These are phyloP conservation scores for Diatrype stigma DNA, from an alignment of 2,329 filamentous ascomycete genomes.

Conservation along the genomic window DNA sequence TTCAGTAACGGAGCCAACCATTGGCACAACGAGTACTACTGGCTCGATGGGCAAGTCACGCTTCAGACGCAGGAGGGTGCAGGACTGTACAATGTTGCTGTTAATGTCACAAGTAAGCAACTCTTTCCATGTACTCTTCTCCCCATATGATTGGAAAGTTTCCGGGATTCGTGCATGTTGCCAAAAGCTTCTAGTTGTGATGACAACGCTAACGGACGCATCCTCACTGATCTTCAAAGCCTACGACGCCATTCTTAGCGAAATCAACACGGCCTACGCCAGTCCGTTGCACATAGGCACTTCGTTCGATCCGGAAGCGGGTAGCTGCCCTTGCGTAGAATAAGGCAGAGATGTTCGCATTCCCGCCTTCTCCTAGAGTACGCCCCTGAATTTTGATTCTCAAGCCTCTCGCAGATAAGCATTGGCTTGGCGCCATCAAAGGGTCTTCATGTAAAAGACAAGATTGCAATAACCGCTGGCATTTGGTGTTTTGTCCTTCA, in stretches of 20 bases:
- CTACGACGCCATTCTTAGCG: constrained; percentile 3
- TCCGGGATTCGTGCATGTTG: not conserved
- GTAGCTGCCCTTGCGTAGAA: constrained; percentile 4
- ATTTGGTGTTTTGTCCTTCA: too few relatives aligned
- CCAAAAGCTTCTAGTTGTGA: not conserved
- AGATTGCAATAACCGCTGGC: too few relatives aligned
- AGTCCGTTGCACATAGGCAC: constrained; percentile 3
- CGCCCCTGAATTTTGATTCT: too few relatives aligned
- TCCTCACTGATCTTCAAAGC: not conserved
- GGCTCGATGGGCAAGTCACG: constrained; percentile 4
- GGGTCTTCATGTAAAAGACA: too few relatives aligned
- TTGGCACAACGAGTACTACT: constrained; percentile 6
- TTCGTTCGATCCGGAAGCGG: constrained; percentile 3
- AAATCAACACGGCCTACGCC: constrained; percentile 4
- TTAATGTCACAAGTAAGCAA: not conserved
- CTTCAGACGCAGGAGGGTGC: constrained; percentile 1
- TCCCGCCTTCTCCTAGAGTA: too few relatives aligned
- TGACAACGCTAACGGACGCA: not conserved
- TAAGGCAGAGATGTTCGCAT: too few relatives aligned
- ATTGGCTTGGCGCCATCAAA: too few relatives aligned
- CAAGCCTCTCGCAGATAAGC: too few relatives aligned
- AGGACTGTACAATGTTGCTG: constrained; percentile 6
- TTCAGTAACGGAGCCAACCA: not conserved
- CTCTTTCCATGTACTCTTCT: not conserved
- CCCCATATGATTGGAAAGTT: not conserved